Conservation (phyloP, 225 moss, liverwort and hornwort genomes). For the Neckera pumila region DNA sequence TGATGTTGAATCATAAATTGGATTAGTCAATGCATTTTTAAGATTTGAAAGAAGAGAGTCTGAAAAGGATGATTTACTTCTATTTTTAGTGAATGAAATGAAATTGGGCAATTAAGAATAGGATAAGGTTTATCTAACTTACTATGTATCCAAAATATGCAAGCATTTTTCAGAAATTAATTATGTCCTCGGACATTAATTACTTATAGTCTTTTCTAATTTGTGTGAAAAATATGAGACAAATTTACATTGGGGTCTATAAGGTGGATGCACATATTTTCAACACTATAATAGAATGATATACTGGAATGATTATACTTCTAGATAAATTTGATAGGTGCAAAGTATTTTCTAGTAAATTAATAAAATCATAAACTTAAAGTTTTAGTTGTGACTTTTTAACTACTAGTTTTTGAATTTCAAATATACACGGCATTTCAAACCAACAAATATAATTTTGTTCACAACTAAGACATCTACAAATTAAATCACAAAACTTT, state of each 20-base stretch:
- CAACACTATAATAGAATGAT: neutral
- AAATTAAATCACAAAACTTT: neutral
- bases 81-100: neutral
- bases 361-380: fast-evolving
- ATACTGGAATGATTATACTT: neutral
- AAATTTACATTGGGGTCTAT: neutral
- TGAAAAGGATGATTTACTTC: neutral
- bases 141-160: too few species aligned
- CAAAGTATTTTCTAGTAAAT: neutral
- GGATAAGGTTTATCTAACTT: neutral
- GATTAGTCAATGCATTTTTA: neutral
- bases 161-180: too few species aligned
- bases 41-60: neutral
- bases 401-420: neutral
- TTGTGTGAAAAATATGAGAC: neutral
- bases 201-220: neutral
- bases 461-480: neutral
- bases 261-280: neutral
- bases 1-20: neutral
- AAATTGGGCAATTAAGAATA: fast-evolving
- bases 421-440: neutral
- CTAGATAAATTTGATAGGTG: neutral
- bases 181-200: too few species aligned
- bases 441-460: neutral
- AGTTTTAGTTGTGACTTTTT: neutral